Evolutionary conservation across 2,329 filamentous ascomycete species (phyloP), one percentile per base, ranked within the genome.

Genomic region (Fusarium sterilihyphosum): DNA sequence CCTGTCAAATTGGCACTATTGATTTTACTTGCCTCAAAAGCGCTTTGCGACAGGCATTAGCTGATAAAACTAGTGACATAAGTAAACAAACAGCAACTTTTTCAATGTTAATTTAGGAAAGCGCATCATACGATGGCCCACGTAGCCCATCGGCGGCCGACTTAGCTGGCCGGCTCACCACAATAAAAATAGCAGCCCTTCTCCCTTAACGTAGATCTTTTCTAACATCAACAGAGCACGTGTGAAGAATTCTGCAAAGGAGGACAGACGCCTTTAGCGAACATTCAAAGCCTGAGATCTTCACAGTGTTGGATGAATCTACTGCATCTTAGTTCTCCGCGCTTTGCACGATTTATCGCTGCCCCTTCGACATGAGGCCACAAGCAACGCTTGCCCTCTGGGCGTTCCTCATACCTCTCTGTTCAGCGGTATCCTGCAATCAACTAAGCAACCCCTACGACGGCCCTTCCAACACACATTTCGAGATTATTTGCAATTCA

Each of bases 251-350:
- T 47, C 13, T 13, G 8, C 8, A 10, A 17, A 22, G 9, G 46
- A 10, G 20, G 14, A 5, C 8, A 20, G 20, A 8, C 14, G 29
- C 5, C 3, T 5, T 16, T 8, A 3, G 3, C 18, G 11, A 16
- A 16, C 8, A 4, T 5, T 2, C 10, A 4, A n/a, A 6, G 14
- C 26, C 11, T 6, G 5, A 8, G 3, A 10, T 33, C 20, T 31
- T 18, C 0, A 2, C 22, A 13, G 16, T 14, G 0, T n/a, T 33
- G 2, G 22, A 50, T 18, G 6, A 2, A 5, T 18, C 29, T 18
- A 13, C 16, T 11, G 8, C 5, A 13, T 18, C 2, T 33, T n/a
- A 2, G 7, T 9, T 33, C 29, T 33, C 29, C 3, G 2, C 8
- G 20, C 2, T 9, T 17, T 4, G 6, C 29, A 31, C 14, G 29